These are phyloP conservation scores for Solanum rostratum DNA, from an alignment of 257 asterid species.

Conservation along the genomic window DNA sequence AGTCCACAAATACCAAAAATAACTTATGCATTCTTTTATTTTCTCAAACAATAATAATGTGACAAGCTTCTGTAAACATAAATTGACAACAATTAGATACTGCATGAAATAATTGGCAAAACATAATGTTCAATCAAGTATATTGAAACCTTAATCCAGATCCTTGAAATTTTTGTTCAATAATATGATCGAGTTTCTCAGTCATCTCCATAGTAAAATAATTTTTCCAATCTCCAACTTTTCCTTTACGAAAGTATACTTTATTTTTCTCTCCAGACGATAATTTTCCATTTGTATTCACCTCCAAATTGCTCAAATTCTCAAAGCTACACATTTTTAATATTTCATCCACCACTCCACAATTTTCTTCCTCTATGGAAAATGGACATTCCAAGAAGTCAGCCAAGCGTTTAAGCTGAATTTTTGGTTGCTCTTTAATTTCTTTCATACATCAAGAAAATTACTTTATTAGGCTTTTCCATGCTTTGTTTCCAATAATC, in stretches of 20 bases:
- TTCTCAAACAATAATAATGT: background rate
- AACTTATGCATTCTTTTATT: background rate
- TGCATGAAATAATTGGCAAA: background rate
- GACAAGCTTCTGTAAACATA: background rate
- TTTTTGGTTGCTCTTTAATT: background rate
- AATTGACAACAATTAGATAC: background rate
- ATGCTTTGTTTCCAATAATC: background rate
- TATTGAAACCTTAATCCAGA: background rate
- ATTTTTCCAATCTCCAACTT: constrained; percentile 5
- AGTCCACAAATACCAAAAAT: background rate
- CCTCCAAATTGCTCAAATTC: background rate
- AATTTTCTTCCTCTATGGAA: background rate
- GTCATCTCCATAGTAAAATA: background rate
- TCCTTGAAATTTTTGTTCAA: background rate
- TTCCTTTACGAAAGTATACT: background rate
- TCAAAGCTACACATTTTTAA: background rate
- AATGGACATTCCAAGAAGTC: background rate
- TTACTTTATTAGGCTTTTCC: background rate
- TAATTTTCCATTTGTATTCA: background rate
- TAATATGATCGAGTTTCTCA: background rate
- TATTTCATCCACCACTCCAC: background rate
- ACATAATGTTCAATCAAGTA: background rate
- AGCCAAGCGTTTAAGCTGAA: background rate
- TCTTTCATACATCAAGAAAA: constrained; percentile 6
- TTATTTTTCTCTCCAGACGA: background rate